Evolutionary conservation across 176 grass and related monocot species (phyloP), one percentile per base, ranked within the genome.

Genomic region (Musa acuminata): DNA sequence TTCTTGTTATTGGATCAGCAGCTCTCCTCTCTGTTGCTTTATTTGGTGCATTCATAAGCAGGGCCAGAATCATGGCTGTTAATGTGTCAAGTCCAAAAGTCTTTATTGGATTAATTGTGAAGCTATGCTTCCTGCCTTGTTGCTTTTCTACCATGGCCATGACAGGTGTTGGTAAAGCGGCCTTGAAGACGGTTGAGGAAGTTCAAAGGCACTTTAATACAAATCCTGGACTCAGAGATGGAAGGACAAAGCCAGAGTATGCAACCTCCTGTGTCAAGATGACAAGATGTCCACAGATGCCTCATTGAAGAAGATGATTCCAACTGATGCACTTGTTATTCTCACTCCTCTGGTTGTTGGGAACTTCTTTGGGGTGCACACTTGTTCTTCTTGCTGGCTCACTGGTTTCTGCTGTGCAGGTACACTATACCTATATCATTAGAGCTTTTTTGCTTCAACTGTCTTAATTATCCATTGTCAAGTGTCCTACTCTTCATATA

Each of bases 71-170:
- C 23, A 1, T 1, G 12, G 60, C 82, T 51, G 82, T 97, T 22
- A 75, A 93, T 59, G 75, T 90, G 78, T 68, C 93, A 6, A 86
- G 65, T 71, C 85, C 90, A 9, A 78, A 62, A 71, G 90, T 91
- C 17, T 97, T 97, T 73, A 67, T 84, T 11, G 87, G 90, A 1
- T 70, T 97, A 9, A 75, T 97, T 16, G 83, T 79, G 93, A 90
- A 0, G 88, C 84, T 16, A 97, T 92, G 89, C 87, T 96, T 0
- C 93, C 87, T 96, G 0, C 93, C 93, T 0, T 92, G 92, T 76
- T 96, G 93, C 87, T 96, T 96, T 75, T 97, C 94, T n/a, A 85
- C 94, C 48, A 97, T 93, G 87, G 93, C 87, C 0, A 93, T 93
- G 87, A 82, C 84, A 24, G 91, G 90, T 75, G 94, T 97, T 2